Percentiles rank a stretch among this genome's conserved stretches.
phyloP scores from a whole-genome alignment of 306 rosid species.

The Cucurbita pepo region DNA sequence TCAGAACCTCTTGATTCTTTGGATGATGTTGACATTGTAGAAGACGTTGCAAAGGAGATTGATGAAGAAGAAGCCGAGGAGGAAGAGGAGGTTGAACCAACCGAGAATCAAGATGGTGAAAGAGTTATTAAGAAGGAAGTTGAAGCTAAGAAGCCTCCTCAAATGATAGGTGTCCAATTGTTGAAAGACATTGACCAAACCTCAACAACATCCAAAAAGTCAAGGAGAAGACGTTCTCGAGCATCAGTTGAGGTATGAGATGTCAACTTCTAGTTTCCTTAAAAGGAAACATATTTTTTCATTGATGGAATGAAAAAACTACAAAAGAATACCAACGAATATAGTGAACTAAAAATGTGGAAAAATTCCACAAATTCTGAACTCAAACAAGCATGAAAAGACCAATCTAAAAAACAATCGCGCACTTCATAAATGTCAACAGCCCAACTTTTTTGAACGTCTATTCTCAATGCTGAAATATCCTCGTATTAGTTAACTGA shows the following conservation, averaged over 20 bases:
- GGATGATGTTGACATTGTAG: conserved; percentile 40
- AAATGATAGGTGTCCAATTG: conserved; percentile 91
- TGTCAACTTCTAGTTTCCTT: not conserved
- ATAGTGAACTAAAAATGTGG: too few relatives aligned
- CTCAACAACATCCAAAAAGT: conserved; percentile 47
- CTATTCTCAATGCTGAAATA: not conserved
- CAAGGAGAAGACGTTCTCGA: conserved; percentile 29
- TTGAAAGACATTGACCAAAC: conserved; percentile 65
- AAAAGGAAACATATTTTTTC: too few relatives aligned
- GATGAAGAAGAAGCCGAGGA: conserved; percentile 69
- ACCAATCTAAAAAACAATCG: too few relatives aligned
- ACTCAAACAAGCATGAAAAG: too few relatives aligned
- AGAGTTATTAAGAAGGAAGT: conserved; percentile 72
- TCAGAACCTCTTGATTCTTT: conserved; percentile 33
- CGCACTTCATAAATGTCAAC: too few relatives aligned
- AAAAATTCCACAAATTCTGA: too few relatives aligned
- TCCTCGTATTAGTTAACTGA: not conserved
- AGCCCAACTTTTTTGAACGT: not conserved
- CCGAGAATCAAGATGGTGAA: conserved; percentile 58
- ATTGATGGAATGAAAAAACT: too few relatives aligned
- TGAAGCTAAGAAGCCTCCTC: conserved; percentile 76
- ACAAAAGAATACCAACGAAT: too few relatives aligned
- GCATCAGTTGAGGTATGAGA: conserved; percentile 40
- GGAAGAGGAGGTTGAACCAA: conserved; percentile 55
- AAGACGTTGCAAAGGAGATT: conserved; percentile 47